Evolutionary conservation across 2,329 filamentous ascomycete species (phyloP).

Genomic region (Fusarium sp.): DNA sequence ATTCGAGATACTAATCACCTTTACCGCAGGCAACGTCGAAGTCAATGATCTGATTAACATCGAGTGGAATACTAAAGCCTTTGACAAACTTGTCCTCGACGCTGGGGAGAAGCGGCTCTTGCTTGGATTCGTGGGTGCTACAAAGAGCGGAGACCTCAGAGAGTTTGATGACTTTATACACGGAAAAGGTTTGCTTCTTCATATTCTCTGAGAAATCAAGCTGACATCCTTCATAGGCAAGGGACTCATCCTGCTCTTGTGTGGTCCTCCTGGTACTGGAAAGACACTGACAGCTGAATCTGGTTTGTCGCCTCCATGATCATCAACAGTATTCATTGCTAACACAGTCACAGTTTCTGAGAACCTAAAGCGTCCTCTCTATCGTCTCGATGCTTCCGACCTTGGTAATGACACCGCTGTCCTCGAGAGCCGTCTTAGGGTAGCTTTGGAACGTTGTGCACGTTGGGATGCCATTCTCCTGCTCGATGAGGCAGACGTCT

Average conservation of each 20-base stretch:
- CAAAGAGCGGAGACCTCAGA: not conserved
- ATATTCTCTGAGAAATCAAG: rapidly evolving
- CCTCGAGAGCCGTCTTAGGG: conserved; percentile 8
- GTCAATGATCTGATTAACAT: not conserved
- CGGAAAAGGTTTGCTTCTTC: conserved; percentile 7
- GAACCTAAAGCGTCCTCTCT: conserved; percentile 18
- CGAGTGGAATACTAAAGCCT: not conserved
- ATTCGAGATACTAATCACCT: not conserved
- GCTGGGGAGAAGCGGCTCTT: conserved; percentile 13
- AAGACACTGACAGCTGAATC: conserved; percentile 58
- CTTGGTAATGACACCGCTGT: not conserved
- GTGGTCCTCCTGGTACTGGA: conserved; percentile 52
- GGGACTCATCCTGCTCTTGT: conserved; percentile 54
- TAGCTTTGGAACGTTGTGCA: conserved; percentile 46
- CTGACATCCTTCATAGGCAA: conserved; percentile 11
- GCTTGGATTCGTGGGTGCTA: not conserved
- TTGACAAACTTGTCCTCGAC: conserved; percentile 14
- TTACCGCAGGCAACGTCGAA: not conserved
- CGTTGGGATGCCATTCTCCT: conserved; percentile 55
- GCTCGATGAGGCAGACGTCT: conserved; percentile 57
- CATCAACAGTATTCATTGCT: not conserved
- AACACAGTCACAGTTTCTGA: conserved; percentile 33
- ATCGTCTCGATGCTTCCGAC: conserved; percentile 24
- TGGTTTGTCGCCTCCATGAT: not conserved
- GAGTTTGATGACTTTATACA: not conserved